These are phyloP conservation scores for Metarhizium robertsii DNA, from an alignment of 2,329 filamentous ascomycete genomes.

Conservation along the genomic window DNA sequence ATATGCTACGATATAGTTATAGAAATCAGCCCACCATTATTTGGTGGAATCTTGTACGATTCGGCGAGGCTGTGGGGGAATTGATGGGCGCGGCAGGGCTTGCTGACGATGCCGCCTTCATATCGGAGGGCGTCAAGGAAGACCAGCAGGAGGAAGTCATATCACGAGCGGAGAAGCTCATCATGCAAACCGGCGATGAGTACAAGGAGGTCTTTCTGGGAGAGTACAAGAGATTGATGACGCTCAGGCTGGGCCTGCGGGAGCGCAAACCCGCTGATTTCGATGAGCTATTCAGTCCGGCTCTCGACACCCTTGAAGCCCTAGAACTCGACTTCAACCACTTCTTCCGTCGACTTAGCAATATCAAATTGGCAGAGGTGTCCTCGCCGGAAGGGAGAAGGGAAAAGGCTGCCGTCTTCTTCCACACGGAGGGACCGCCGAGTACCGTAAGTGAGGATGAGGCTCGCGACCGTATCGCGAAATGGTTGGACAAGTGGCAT, in stretches of 20 bases:
- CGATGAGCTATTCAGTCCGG: slow-evolving; percentile 67
- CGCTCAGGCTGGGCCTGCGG: slow-evolving; percentile 65
- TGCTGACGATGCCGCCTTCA: slow-evolving; percentile 64
- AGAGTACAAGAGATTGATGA: slow-evolving; percentile 88
- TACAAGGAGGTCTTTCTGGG: slow-evolving; percentile 77
- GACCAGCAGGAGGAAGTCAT: slow-evolving; percentile 62
- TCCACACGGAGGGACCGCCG: slow-evolving; percentile 65
- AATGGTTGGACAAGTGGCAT: slow-evolving; percentile 78
- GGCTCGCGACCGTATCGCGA: slow-evolving; percentile 56
- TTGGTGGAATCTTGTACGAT: slow-evolving; percentile 95
- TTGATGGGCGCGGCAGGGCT: slow-evolving; percentile 67
- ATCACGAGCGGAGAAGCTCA: slow-evolving; percentile 72
- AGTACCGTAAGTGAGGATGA: slow-evolving; percentile 48
- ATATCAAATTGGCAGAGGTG: slow-evolving; percentile 52
- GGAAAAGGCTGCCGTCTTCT: slow-evolving; percentile 62
- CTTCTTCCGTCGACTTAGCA: slow-evolving; percentile 75
- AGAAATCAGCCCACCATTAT: slow-evolving; percentile 91
- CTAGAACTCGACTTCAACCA: slow-evolving; percentile 89
- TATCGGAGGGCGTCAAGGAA: slow-evolving; percentile 56
- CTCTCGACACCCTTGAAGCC: slow-evolving; percentile 72
- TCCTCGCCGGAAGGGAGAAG: slow-evolving; percentile 54
- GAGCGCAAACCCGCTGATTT: slow-evolving; percentile 65
- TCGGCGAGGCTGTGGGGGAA: slow-evolving; percentile 84
- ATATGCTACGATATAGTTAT: slow-evolving; percentile 80
- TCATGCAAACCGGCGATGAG: slow-evolving; percentile 72